Percentiles rank a stretch among this genome's conserved stretches.
These are phyloP conservation scores for Arthrobotrys iridis DNA, from an alignment of 2,329 filamentous ascomycete genomes.

Conservation along the genomic window DNA sequence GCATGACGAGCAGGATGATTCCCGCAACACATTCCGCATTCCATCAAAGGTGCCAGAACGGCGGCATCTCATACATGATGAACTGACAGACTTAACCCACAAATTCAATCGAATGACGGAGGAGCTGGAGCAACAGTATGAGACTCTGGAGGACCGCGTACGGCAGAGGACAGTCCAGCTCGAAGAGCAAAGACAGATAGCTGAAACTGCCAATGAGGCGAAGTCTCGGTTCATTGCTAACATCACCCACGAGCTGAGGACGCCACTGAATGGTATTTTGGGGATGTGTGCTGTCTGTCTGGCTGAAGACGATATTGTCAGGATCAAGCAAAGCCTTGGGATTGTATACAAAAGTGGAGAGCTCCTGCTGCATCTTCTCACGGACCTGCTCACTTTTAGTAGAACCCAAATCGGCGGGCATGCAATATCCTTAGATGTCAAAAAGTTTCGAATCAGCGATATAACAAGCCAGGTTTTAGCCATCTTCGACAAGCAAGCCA, in stretches of 20 bases:
- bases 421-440: constrained; percentile 77
- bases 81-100: constrained; percentile 74
- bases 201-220: constrained; percentile 85
- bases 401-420: constrained; percentile 88
- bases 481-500: constrained; percentile 90
- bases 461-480: constrained; percentile 82
- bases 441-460: constrained; percentile 83
- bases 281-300: constrained; percentile 94
- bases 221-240: constrained; percentile 99
- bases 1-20: constrained; percentile 54
- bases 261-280: constrained; percentile 92
- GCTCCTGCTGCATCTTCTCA: constrained; percentile 82
- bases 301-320: constrained; percentile 83
- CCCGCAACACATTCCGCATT: constrained; percentile 77
- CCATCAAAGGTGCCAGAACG: constrained; percentile 81
- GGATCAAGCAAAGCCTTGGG: constrained; percentile 83
- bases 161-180: constrained; percentile 82
- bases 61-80: constrained; percentile 81
- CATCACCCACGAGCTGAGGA: constrained; percentile 88
- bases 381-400: constrained; percentile 89
- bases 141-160: constrained; percentile 83
- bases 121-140: constrained; percentile 86
- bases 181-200: constrained; percentile 72
- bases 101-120: constrained; percentile 96
- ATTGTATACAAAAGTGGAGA: constrained; percentile 91